phyloP scores from a whole-genome alignment of 2,329 filamentous ascomycete species.

The Cytospora schulzeri region DNA sequence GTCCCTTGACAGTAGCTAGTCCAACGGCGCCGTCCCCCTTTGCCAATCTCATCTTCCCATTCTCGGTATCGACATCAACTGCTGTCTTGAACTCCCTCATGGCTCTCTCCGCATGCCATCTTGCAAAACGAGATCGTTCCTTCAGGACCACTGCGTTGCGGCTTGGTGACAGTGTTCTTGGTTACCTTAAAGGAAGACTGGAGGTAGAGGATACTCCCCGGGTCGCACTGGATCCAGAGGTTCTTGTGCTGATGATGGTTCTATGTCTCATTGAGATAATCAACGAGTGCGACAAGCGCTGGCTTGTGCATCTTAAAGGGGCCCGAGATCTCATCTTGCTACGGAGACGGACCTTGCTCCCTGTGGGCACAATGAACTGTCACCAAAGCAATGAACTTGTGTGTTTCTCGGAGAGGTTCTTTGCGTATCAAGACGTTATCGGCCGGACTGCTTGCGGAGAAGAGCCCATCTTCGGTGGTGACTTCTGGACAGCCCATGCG shows the following conservation, averaged over 20 bases:
- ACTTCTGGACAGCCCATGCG: constrained; percentile 44
- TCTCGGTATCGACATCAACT: constrained; percentile 23
- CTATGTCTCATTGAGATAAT: constrained; percentile 49
- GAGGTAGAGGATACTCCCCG: constrained; percentile 31
- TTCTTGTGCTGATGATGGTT: constrained; percentile 47
- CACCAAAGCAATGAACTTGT: constrained; percentile 31
- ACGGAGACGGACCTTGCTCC: constrained; percentile 33
- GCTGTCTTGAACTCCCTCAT: constrained; percentile 25
- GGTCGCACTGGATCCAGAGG: constrained; percentile 34
- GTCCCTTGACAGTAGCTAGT: constrained; percentile 27
- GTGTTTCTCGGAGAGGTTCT: constrained; percentile 47
- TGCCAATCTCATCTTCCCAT: constrained; percentile 25
- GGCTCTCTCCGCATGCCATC: constrained; percentile 27
- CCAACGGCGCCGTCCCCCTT: constrained; percentile 25
- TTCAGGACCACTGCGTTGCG: constrained; percentile 26
- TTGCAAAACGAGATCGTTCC: constrained; percentile 17
- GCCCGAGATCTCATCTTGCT: constrained; percentile 49
- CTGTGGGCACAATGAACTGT: background rate
- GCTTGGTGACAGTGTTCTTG: constrained; percentile 41
- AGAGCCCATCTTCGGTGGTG: constrained; percentile 47
- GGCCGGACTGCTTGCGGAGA: constrained; percentile 53
- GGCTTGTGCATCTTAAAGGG: constrained; percentile 51
- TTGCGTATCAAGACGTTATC: constrained; percentile 55
- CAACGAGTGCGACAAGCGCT: constrained; percentile 38
- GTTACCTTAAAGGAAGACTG: constrained; percentile 40